Conservation (phyloP, 169 alveolate genomes). For the Condylostoma magnum region DNA sequence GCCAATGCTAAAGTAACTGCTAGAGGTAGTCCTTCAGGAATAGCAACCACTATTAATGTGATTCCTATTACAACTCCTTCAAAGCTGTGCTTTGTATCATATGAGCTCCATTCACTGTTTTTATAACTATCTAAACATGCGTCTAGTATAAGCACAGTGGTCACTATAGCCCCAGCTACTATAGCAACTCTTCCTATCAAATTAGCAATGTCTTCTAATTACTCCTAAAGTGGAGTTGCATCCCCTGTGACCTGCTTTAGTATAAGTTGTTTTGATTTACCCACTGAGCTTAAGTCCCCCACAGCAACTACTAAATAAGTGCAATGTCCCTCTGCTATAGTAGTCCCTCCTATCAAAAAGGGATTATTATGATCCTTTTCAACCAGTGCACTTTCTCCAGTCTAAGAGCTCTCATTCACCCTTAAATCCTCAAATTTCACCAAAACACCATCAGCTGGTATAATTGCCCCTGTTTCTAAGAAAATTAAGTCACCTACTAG, state of each 20-base stretch:
- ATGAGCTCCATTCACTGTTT: background rate
- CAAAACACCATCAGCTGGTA: slow-evolving; percentile 64
- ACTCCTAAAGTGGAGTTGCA: slow-evolving; percentile 67
- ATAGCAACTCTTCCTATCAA: slow-evolving; percentile 57
- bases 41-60: slow-evolving; percentile 88
- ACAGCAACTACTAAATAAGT: slow-evolving; percentile 62
- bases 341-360: slow-evolving; percentile 68
- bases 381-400: background rate
- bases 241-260: slow-evolving; percentile 43
- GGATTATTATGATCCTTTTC: slow-evolving; percentile 45
- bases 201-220: slow-evolving; percentile 68
- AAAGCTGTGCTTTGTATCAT: background rate
- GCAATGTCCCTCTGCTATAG: slow-evolving; percentile 71
- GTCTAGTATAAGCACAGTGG: slow-evolving; percentile 26
- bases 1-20: slow-evolving; percentile 66
- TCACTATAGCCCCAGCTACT: slow-evolving; percentile 44
- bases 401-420: too few species aligned
- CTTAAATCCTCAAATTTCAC: background rate
- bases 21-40: slow-evolving; percentile 77
- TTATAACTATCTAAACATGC: slow-evolving; percentile 1
- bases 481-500: slow-evolving; percentile 77
- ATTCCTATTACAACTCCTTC: slow-evolving; percentile 64
- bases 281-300: slow-evolving; percentile 58
- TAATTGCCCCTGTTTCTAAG: slow-evolving; percentile 65
- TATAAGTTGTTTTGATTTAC: slow-evolving; percentile 40